A percentile compares a stretch with the other conserved stretches of the same genome.
phyloP scores from a whole-genome alignment of 1,284 basidiomycete genomes.

The Ganoderma boninense region DNA sequence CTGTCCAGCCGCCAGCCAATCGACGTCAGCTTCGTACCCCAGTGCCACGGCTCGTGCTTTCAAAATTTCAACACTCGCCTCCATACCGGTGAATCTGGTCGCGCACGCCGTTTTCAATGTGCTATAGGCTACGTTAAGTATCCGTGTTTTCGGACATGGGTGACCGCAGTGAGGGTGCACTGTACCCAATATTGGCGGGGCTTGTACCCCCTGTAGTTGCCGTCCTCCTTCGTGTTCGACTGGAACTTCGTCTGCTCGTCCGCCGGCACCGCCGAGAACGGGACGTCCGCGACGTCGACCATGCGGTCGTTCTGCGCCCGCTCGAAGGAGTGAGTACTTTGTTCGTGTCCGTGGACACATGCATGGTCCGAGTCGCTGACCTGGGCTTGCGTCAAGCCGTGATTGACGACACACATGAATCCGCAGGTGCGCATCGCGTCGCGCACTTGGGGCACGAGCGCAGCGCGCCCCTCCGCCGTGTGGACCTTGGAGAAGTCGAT shows the following conservation, averaged over 20 bases:
- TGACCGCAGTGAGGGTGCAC: too few relatives aligned
- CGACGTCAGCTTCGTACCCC: neutral
- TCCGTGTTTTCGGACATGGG: too few relatives aligned
- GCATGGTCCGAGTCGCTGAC: constrained; percentile 34
- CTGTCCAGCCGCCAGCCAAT: neutral
- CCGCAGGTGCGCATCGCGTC: constrained; percentile 68
- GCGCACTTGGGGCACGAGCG: constrained; percentile 52
- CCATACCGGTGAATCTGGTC: constrained; percentile 71
- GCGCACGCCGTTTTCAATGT: constrained; percentile 62
- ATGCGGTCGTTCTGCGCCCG: constrained; percentile 34
- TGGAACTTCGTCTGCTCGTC: constrained; percentile 66
- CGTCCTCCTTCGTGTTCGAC: constrained; percentile 56
- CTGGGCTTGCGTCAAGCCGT: constrained; percentile 58
- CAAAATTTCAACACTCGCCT: constrained; percentile 45
- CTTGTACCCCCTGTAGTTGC: constrained; percentile 70
- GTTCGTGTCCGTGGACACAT: too few relatives aligned
- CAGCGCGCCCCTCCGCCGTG: constrained; percentile 54
- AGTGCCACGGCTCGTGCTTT: neutral
- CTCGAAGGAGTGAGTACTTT: neutral
- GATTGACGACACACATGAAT: constrained; percentile 72
- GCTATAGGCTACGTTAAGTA: constrained; percentile 40
- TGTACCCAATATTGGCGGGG: constrained; percentile 61
- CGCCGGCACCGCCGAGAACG: constrained; percentile 55
- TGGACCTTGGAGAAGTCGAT: constrained; percentile 68
- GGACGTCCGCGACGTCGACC: constrained; percentile 31